phyloP scores from a whole-genome alignment of 345 rosid species.

The Microcos paniculata region DNA sequence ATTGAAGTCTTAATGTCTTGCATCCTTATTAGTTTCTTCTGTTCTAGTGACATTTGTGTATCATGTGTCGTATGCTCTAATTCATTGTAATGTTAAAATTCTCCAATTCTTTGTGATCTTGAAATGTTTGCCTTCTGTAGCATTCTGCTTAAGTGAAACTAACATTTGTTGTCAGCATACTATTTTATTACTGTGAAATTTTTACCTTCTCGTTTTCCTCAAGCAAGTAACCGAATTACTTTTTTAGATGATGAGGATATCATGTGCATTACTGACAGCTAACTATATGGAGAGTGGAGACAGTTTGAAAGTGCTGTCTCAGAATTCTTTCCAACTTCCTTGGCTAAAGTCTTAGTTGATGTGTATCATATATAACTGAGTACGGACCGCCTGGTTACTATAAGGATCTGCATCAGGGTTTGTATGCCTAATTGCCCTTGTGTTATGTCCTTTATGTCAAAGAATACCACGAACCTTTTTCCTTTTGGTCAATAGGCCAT shows the following conservation, averaged over 20 bases:
- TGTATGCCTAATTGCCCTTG: background rate
- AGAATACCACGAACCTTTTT: too few species aligned
- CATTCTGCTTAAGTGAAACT: background rate
- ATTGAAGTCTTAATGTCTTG: background rate
- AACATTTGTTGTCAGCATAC: background rate
- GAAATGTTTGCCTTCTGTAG: background rate
- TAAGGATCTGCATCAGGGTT: background rate
- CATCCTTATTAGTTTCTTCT: background rate
- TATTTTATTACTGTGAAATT: background rate
- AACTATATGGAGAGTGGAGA: background rate
- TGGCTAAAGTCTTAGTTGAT: background rate
- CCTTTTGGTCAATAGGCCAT: too few species aligned
- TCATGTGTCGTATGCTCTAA: background rate
- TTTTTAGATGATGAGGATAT: background rate
- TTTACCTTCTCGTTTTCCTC: background rate
- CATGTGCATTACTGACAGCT: background rate
- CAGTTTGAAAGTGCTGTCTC: background rate
- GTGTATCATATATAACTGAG: background rate
- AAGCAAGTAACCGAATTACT: background rate
- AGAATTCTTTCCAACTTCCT: background rate
- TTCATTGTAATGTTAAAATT: background rate
- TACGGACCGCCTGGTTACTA: background rate
- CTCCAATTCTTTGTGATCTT: background rate
- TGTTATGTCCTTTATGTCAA: background rate
- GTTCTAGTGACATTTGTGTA: background rate